phyloP scores from a whole-genome alignment of 495 filamentous ascomycete genomes.

The Jackrogersella minutella region DNA sequence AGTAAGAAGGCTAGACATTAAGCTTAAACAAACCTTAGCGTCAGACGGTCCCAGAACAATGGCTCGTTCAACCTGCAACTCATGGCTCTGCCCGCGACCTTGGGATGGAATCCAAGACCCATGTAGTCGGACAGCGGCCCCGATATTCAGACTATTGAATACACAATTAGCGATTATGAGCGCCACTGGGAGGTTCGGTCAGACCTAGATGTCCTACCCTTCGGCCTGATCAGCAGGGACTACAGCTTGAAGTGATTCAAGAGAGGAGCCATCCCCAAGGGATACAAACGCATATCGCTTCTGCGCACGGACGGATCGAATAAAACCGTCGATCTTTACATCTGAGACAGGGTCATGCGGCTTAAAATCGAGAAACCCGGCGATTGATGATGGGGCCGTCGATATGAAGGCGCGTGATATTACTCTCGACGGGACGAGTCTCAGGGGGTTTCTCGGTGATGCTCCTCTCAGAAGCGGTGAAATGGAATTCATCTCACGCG shows the following conservation, averaged over 20 bases:
- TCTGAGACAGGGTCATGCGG: constrained; percentile 40
- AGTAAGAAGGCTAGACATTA: constrained; percentile 7
- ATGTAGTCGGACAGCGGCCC: constrained; percentile 78
- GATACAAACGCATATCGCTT: constrained; percentile 84
- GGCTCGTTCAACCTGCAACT: constrained; percentile 76
- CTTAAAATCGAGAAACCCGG: constrained; percentile 43
- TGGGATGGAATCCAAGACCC: constrained; percentile 82
- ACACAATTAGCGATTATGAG: constrained; percentile 33
- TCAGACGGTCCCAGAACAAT: constrained; percentile 78
- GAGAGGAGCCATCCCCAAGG: constrained; percentile 86
- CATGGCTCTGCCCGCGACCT: constrained; percentile 75
- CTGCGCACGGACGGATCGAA: constrained; percentile 86
- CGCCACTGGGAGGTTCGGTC: constrained; percentile 19
- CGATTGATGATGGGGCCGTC: constrained; percentile 28
- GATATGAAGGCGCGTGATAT: constrained; percentile 35
- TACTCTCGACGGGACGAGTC: not conserved
- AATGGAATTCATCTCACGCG: constrained; percentile 32
- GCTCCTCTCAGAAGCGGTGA: constrained; percentile 34
- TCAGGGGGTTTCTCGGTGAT: constrained; percentile 23
- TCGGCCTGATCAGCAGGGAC: constrained; percentile 76
- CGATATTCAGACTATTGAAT: constrained; percentile 73
- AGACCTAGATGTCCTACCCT: constrained; percentile 65
- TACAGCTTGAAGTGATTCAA: constrained; percentile 81
- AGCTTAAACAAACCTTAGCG: constrained; percentile 68
- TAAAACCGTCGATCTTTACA: constrained; percentile 73